Conservation (phyloP, 2,329 filamentous ascomycete species). For the Phoma sp. region DNA sequence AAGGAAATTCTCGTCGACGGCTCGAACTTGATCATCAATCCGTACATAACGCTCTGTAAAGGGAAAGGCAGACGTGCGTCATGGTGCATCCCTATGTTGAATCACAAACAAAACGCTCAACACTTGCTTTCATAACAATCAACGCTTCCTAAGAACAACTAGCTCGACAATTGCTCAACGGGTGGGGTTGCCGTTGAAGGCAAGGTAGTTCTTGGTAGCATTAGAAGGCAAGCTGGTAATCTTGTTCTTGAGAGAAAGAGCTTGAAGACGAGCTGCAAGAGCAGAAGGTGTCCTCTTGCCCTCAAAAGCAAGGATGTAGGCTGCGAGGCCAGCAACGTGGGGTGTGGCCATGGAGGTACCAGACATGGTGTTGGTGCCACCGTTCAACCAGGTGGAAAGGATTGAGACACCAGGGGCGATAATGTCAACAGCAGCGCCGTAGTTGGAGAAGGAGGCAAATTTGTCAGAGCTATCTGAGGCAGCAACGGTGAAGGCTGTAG, state of each 20-base stretch:
- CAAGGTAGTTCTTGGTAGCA: slow-evolving; percentile 61
- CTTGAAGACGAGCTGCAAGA: slow-evolving; percentile 58
- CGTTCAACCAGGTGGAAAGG: slow-evolving; percentile 58
- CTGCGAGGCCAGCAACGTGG: slow-evolving; percentile 65
- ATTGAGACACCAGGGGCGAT: slow-evolving; percentile 52
- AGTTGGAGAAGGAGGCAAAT: slow-evolving; percentile 52
- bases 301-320: slow-evolving; percentile 68
- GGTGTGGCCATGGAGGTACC: slow-evolving; percentile 34
- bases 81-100: not conserved
- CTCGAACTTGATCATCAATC: not conserved
- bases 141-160: not conserved
- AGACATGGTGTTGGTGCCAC: slow-evolving; percentile 57
- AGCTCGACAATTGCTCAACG: not conserved
- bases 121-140: not conserved
- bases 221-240: slow-evolving; percentile 52
- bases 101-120: slow-evolving; percentile 3
- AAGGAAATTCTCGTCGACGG: not conserved
- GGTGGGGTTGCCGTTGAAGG: slow-evolving; percentile 59
- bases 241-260: slow-evolving; percentile 51
- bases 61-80: not conserved
- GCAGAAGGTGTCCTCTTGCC: slow-evolving; percentile 55
- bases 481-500: slow-evolving; percentile 50
- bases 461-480: slow-evolving; percentile 48
- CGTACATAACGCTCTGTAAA: not conserved
- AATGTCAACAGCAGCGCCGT: slow-evolving; percentile 47